These are phyloP conservation scores for Eimeria brunetti DNA, from an alignment of 169 alveolate species.

Conservation along the genomic window DNA sequence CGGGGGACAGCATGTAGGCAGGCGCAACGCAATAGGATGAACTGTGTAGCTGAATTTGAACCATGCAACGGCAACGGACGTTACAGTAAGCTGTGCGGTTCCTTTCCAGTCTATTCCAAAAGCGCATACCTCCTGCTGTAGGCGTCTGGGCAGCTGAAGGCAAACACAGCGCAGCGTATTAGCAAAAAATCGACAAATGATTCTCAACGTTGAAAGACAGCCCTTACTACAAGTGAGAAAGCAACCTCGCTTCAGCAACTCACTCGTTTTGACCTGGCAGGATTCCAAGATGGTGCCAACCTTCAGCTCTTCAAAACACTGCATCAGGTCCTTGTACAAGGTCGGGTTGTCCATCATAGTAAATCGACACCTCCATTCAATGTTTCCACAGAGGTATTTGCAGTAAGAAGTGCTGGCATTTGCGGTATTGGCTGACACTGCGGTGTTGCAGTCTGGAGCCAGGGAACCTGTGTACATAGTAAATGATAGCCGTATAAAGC, in stretches of 20 bases:
- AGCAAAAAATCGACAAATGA: background rate
- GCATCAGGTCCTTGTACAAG: conserved; percentile 42
- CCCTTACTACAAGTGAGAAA: background rate
- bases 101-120: background rate
- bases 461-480: background rate
- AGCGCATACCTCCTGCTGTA: conserved; percentile 46
- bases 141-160: conserved; percentile 37
- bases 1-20: background rate
- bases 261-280: conserved; percentile 48
- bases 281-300: conserved; percentile 15
- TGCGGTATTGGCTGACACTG: background rate
- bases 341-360: conserved; percentile 41
- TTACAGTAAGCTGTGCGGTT: background rate
- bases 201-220: background rate
- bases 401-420: conserved; percentile 44
- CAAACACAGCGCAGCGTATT: background rate
- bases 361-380: conserved; percentile 55
- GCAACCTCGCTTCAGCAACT: background rate
- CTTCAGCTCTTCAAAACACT: conserved; percentile 21
- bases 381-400: conserved; percentile 19
- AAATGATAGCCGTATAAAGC: background rate
- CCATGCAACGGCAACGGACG: background rate
- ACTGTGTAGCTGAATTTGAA: too few relatives aligned
- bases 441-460: conserved; percentile 54
- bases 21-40: background rate